Base-by-base conservation (phyloP, 1,284 basidiomycete genomes). In the Microstroma glucosiphilum region DNA sequence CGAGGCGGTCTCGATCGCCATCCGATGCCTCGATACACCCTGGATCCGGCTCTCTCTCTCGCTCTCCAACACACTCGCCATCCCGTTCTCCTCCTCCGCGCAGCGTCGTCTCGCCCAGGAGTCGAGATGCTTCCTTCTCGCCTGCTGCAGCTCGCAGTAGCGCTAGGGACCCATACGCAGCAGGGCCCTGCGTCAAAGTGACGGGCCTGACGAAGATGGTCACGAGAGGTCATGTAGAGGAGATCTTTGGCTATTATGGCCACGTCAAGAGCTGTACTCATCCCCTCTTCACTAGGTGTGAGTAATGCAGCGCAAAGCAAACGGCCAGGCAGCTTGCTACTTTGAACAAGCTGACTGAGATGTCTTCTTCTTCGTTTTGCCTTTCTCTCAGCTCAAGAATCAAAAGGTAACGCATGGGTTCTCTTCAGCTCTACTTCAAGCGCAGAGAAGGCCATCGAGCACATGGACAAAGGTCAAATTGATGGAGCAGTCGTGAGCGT, bases 391-490 rank as follows among this genome's bases (percentile, higher is more conserved):
- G 25, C 51, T 2, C 17, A 25, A 19, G n/a, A 54, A 54, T 25
- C 51, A 25, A 54, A 48, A 21, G 43, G 43, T 12, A 58, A 43
- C n/a, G 60, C 65, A 40, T 55, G 66, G 17, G 60, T 72, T 11
- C 30, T 68, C 15, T 70, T 64, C 61, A 57, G 53, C 0, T 51
- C 53, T 0, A 57, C 60, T 0, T 64, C 61, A 6, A 56, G 64
- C 12, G 73, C 68, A 0, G 63, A 69, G 1, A 64, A 59, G 23
- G 73, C 73, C 1, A 61, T 68, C 1, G 43, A 66, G 13, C 70
- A 73, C 49, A 71, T 75, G 69, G 64, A 64, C 48, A 57, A 60
- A 0, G 73, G 71, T 1, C 73, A 75, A 59, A 75, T 75, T 49
- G 73, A 75, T 43, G 72, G 70, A 0, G 42, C n/a, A 1, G 40